Percentiles rank a stretch among this genome's conserved stretches.
Conservation (phyloP, 257 asterid genomes). For the Nicotiana attenuata region DNA sequence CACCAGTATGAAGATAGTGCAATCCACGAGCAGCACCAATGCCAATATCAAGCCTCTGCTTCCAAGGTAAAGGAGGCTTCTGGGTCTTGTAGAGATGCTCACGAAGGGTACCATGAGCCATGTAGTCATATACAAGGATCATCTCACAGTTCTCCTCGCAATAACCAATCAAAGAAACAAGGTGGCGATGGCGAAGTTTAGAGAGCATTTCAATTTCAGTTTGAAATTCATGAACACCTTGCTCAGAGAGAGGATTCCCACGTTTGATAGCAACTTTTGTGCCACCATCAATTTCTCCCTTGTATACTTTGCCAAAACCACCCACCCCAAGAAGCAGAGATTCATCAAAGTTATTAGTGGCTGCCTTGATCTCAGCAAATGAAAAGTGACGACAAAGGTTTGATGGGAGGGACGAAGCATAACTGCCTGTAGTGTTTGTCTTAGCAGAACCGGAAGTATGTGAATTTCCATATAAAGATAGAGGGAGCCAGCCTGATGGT, state of each 20-base stretch:
- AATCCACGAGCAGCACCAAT: conserved; percentile 88
- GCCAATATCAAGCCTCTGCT: conserved; percentile 86
- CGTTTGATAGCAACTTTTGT: conserved; percentile 89
- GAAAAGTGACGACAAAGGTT: conserved; percentile 89
- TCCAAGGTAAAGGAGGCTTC: conserved; percentile 84
- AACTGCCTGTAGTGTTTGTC: conserved; percentile 79
- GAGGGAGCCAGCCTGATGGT: conserved; percentile 73
- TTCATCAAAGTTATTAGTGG: conserved; percentile 79
- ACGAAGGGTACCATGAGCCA: conserved; percentile 85
- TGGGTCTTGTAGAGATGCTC: conserved; percentile 89
- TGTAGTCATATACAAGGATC: conserved; percentile 86
- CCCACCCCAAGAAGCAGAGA: conserved; percentile 80
- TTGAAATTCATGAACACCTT: conserved; percentile 86
- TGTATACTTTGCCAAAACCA: conserved; percentile 81
- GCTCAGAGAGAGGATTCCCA: conserved; percentile 85
- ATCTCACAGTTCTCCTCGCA: conserved; percentile 88
- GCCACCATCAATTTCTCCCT: conserved; percentile 83
- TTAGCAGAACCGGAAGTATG: conserved; percentile 67
- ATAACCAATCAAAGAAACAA: conserved; percentile 78
- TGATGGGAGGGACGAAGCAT: conserved; percentile 79
- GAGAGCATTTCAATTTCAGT: conserved; percentile 95
- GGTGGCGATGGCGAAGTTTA: conserved; percentile 87
- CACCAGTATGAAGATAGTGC: conserved; percentile 88
- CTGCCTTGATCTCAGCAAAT: conserved; percentile 73
- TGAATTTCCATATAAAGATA: conserved; percentile 80